phyloP scores from a whole-genome alignment of 805 yeast species.

The Lipomyces kockii region DNA sequence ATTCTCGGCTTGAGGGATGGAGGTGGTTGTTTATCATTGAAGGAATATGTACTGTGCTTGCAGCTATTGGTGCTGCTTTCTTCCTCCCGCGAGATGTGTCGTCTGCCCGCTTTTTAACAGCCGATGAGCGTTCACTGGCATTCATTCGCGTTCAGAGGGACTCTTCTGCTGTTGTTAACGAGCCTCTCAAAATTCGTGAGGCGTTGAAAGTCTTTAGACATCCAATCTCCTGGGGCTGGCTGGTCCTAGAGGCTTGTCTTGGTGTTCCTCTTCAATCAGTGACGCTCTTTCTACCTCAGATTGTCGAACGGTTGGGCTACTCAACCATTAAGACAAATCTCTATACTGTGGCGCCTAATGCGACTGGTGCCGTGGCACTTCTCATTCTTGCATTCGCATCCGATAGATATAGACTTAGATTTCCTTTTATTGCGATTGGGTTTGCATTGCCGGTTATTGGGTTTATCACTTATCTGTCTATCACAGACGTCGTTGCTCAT shows the following conservation, averaged over 20 bases:
- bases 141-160: slow-evolving; percentile 51
- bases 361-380: slow-evolving; percentile 54
- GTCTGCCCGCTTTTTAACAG: slow-evolving; percentile 48
- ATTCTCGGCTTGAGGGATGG: slow-evolving; percentile 52
- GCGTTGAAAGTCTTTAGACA: slow-evolving; percentile 53
- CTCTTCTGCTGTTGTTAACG: slow-evolving; percentile 51
- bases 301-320: slow-evolving; percentile 61
- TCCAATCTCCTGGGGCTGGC: slow-evolving; percentile 54
- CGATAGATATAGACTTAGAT: slow-evolving; percentile 50
- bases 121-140: slow-evolving; percentile 51
- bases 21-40: slow-evolving; percentile 54
- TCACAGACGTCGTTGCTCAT: slow-evolving; percentile 51
- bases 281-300: slow-evolving; percentile 52
- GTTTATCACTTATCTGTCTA: slow-evolving; percentile 53
- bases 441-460: slow-evolving; percentile 52
- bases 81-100: slow-evolving; percentile 50
- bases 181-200: slow-evolving; percentile 48
- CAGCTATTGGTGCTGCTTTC: slow-evolving; percentile 40
- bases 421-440: slow-evolving; percentile 49
- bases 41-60: slow-evolving; percentile 50
- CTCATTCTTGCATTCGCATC: slow-evolving; percentile 50
- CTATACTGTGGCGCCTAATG: slow-evolving; percentile 61
- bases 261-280: slow-evolving; percentile 55
- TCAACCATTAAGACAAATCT: slow-evolving; percentile 72
- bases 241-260: slow-evolving; percentile 52